Conservation (phyloP, 2,329 filamentous ascomycete genomes). For the Neofusicoccum cordaticola region DNA sequence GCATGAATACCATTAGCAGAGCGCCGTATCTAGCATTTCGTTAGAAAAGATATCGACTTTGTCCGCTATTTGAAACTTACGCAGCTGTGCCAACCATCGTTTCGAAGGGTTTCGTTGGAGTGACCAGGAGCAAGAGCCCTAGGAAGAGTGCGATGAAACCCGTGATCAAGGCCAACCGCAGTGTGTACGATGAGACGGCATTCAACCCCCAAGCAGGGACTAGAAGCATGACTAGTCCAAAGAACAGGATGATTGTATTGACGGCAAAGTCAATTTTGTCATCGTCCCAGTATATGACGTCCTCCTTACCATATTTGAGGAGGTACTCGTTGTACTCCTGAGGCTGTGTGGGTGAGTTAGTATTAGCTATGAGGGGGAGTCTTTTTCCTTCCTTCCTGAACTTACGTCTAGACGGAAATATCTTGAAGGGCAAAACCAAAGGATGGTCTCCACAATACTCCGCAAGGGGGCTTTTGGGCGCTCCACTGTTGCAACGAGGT, state of each 20-base stretch:
- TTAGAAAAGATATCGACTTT: neutral
- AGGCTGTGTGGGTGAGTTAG: too few species aligned
- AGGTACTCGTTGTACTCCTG: neutral
- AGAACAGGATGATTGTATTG: neutral
- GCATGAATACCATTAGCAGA: slow-evolving; percentile 4
- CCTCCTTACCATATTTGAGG: neutral
- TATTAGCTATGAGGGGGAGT: too few species aligned
- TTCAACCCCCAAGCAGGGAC: neutral
- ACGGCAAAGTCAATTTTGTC: neutral
- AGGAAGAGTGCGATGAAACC: neutral
- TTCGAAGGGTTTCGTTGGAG: neutral
- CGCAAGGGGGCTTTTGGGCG: too few species aligned
- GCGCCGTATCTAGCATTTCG: neutral
- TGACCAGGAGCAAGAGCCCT: neutral
- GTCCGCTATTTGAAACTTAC: neutral
- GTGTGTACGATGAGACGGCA: neutral
- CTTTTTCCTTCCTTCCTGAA: too few species aligned
- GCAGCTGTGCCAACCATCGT: slow-evolving; percentile 1
- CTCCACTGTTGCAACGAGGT: too few species aligned
- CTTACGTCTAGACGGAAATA: too few species aligned
- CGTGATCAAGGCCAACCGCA: neutral
- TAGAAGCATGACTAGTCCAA: neutral
- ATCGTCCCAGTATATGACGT: neutral
- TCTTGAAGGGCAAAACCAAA: too few species aligned
- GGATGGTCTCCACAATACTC: too few species aligned